phyloP scores from a whole-genome alignment of 176 grass and related monocot species.

The Carex pumila region DNA sequence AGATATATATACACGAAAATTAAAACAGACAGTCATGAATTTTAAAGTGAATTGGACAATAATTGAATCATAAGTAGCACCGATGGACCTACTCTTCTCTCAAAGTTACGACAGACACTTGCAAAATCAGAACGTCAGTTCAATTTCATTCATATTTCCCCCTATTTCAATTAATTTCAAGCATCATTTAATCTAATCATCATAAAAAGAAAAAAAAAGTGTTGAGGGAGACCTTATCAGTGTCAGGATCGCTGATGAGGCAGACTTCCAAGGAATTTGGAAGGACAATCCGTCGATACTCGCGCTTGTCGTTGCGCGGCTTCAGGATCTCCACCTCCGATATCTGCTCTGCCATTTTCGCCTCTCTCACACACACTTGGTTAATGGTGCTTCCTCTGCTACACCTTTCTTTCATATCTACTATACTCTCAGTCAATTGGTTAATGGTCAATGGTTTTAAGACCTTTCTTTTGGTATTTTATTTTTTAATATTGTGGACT shows the following conservation, averaged over 20 bases:
- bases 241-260: conserved; percentile 92
- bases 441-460: too few species aligned
- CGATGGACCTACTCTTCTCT: too few species aligned
- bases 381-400: neutral
- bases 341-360: neutral
- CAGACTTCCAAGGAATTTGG: conserved; percentile 67
- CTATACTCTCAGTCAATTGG: too few species aligned
- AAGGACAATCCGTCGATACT: conserved; percentile 80
- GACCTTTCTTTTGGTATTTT: too few species aligned
- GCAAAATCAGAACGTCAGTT: neutral
- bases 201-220: neutral
- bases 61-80: too few species aligned
- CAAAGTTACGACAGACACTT: neutral
- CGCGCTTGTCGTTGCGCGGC: conserved; percentile 74
- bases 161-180: neutral
- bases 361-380: neutral
- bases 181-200: neutral
- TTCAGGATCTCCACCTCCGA: conserved; percentile 54
- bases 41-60: too few species aligned
- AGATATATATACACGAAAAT: too few species aligned
- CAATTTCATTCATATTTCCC: neutral
- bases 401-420: neutral
- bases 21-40: too few species aligned
- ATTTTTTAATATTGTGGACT: too few species aligned
- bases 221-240: conserved; percentile 51